Evolutionary conservation across 371 early-diverging fungal genomes (phyloP), one percentile per base, ranked within the genome.

Genomic region (Batrachochytrium dendrobatidis): DNA sequence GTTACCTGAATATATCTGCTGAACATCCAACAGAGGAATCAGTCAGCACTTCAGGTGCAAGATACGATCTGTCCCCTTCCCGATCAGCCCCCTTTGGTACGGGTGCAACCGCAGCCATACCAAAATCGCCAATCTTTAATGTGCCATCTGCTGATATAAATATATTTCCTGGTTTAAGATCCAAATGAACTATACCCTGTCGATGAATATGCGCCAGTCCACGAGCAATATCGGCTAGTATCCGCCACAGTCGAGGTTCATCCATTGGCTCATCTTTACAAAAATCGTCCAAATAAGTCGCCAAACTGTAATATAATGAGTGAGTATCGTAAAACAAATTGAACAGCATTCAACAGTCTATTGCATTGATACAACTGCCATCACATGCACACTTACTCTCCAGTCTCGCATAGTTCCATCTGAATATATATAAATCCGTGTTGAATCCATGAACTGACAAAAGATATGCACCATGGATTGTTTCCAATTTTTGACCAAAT

Each of bases 21-120:
- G 89, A 79, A 43, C 83, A 83, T 63, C 83, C 82, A 69, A 85
- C 91, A 8, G 71, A 46, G 3, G 51, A 64, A 53, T 88, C 90
- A 44, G 76, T 62, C 52, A 97, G 67, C 20, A 95, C 69, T 69
- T 99, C 99, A 1, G 92, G 93, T 1, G 98, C 96, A 80, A 99
- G 84, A 60, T 99, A 99, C 34, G 80, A 79, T 61, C 94, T 84
- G 75, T 99, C 99, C 1, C 99, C 99, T 70, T 99, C 99, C 25
- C 81, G 76, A 53, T 86, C 79, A 32, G 69, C 62, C 73, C 69
- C 69, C 60, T 26, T 45, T 39, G 60, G 71, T 65, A 82, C 69
- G 18, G 87, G 85, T 54, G 77, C 65, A 55, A 75, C 63, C 39
- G 86, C 68, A 0, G 94, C 88, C 28, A 85, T 70, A 18, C 95